Evolutionary conservation across 169 alveolate species (phyloP), one percentile per base, ranked within the genome.

Genomic region (Eimeria maxima): DNA sequence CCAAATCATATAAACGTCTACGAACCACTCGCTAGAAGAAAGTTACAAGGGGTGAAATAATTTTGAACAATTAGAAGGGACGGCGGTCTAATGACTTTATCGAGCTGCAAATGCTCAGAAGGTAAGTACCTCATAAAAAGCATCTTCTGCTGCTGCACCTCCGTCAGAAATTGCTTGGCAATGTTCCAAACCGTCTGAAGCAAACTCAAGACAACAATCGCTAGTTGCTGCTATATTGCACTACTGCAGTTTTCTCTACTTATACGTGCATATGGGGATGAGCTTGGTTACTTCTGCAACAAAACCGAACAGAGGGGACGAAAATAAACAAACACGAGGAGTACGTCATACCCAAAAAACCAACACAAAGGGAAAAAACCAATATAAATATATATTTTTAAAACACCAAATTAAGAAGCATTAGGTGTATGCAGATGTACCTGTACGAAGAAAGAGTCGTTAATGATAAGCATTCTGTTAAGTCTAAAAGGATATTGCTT

Each of bases 401-500:
- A 11, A 71, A 1, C 45, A 67, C 78, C 13, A 20, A 67, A 14
- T 14, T 24, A 24, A 10, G 0, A 14, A 67, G 22, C 78, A 67
- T 13, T 71, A n/a, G 27, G 11, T 27, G 5, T 71, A 38, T 38
- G 13, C 13, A 18, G 7, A 20, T 42, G 8, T 90, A 90, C 95
- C 95, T 96, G 98, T 29, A 97, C 94, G 80, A 97, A 95, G 71
- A 95, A 88, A 50, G 98, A 96, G 83, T 96, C 98, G 96, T 97
- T 96, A 86, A 97, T 53, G 67, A 97, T 96, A 80, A 90, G 97
- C 98, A 97, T 97, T 57, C 95, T 94, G 81, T 96, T 89, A 20
- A 97, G 95, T 10, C 98, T 90, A 71, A 97, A 97, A n/a, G 98
- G 97, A 89, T 97, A 97, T 90, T 97, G 98, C 96, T 97, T 96